These are phyloP conservation scores for Ceratorhiza oryzae-sativae DNA, from an alignment of 1,284 basidiomycete species.

Conservation along the genomic window DNA sequence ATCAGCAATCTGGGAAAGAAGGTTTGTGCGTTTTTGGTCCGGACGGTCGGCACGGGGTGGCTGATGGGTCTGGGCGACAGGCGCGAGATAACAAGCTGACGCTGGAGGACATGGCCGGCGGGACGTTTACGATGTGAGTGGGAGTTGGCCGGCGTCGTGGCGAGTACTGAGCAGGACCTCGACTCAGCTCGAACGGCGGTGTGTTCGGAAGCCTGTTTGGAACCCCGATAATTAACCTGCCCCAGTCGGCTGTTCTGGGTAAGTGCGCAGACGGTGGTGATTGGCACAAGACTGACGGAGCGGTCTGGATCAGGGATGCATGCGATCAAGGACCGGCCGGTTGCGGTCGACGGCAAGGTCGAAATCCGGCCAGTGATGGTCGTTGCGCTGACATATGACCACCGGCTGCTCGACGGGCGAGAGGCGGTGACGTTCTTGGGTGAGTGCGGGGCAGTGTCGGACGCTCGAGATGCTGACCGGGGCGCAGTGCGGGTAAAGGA, in stretches of 20 bases:
- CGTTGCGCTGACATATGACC: slow-evolving; percentile 94
- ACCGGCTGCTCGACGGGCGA: slow-evolving; percentile 93
- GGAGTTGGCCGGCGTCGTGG: background rate
- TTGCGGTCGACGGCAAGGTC: slow-evolving; percentile 92
- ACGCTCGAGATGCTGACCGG: slow-evolving; percentile 26
- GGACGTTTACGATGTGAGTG: slow-evolving; percentile 93
- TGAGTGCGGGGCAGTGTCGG: slow-evolving; percentile 54
- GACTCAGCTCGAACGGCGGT: slow-evolving; percentile 89
- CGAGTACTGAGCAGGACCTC: background rate
- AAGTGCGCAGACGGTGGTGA: slow-evolving; percentile 46
- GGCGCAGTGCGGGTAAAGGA: slow-evolving; percentile 70
- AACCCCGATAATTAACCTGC: slow-evolving; percentile 97
- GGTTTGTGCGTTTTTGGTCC: slow-evolving; percentile 57
- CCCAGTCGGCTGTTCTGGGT: slow-evolving; percentile 93
- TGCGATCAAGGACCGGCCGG: slow-evolving; percentile 92
- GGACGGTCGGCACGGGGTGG: background rate
- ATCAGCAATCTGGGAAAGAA: slow-evolving; percentile 92
- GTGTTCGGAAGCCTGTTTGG: slow-evolving; percentile 98
- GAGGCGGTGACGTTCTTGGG: slow-evolving; percentile 98
- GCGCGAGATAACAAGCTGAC: slow-evolving; percentile 94
- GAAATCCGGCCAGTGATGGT: slow-evolving; percentile 98
- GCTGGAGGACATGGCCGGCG: slow-evolving; percentile 96
- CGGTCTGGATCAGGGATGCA: slow-evolving; percentile 76
- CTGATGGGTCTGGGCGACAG: slow-evolving; percentile 52
- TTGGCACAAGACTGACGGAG: slow-evolving; percentile 17